Percentiles rank a stretch among this genome's conserved stretches.
Conservation (phyloP, 2,329 filamentous ascomycete genomes). For the Trichoderma lentiforme region DNA sequence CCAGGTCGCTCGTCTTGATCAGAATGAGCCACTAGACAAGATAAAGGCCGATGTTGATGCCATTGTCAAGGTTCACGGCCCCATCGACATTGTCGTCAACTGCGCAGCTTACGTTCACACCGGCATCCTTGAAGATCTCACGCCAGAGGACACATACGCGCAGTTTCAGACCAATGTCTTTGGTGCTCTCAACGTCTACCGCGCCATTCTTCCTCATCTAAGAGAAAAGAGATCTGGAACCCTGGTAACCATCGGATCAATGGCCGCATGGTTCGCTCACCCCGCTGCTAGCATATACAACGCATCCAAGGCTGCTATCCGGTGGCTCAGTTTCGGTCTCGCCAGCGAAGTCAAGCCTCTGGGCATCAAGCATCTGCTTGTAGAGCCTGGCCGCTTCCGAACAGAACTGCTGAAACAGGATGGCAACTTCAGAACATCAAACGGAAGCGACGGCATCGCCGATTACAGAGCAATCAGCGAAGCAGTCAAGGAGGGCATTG, state of each 20-base stretch:
- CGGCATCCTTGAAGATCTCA: slow-evolving; percentile 6
- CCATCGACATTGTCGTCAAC: slow-evolving; percentile 12
- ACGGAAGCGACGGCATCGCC: background rate
- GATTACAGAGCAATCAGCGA: slow-evolving; percentile 14
- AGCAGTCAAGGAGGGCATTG: background rate
- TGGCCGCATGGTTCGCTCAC: slow-evolving; percentile 14
- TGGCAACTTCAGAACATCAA: slow-evolving; percentile 5
- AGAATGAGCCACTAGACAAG: slow-evolving; percentile 9
- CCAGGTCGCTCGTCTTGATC: slow-evolving; percentile 2
- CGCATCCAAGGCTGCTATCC: slow-evolving; percentile 12
- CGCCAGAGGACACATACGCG: slow-evolving; percentile 1
- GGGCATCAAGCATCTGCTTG: slow-evolving; percentile 13
- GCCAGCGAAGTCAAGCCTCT: background rate
- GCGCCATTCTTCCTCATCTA: slow-evolving; percentile 12
- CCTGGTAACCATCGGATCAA: slow-evolving; percentile 14
- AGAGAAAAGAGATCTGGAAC: background rate
- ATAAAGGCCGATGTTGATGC: slow-evolving; percentile 5
- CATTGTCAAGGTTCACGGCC: background rate
- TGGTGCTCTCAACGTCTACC: slow-evolving; percentile 12
- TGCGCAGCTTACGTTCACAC: slow-evolving; percentile 14
- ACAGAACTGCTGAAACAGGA: slow-evolving; percentile 14
- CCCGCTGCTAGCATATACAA: slow-evolving; percentile 3
- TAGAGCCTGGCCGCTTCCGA: slow-evolving; percentile 18
- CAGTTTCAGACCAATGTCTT: slow-evolving; percentile 14
- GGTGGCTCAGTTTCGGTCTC: background rate